Evolutionary conservation across 768 basidiomycete species (phyloP).

Genomic region (Lanmaoa pseudosensibilis): DNA sequence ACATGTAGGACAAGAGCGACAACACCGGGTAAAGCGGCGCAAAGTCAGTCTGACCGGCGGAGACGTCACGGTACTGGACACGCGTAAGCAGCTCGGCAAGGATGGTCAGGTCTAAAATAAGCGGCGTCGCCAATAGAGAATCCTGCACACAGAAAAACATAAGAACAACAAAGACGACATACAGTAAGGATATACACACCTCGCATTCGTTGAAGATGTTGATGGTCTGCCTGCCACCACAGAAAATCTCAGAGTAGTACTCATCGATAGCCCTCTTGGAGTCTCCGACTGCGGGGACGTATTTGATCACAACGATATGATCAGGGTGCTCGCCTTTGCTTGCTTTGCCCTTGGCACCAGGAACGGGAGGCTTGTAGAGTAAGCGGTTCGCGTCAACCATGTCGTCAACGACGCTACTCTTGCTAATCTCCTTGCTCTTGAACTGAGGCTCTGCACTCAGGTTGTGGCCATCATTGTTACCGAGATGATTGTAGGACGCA

Average conservation of each 20-base stretch:
- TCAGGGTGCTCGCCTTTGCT: conserved; percentile 96
- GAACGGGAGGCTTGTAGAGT: conserved; percentile 80
- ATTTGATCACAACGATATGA: conserved; percentile 96
- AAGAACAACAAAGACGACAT: background rate
- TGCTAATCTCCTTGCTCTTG: conserved; percentile 98
- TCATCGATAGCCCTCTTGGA: conserved; percentile 99
- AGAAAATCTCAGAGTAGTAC: conserved; percentile 98
- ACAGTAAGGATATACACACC: conserved; percentile 40
- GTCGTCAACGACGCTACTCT: conserved; percentile 96
- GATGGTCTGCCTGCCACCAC: conserved; percentile 91
- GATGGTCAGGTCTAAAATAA: conserved; percentile 93
- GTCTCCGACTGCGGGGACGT: conserved; percentile 94
- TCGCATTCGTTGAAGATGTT: conserved; percentile 99
- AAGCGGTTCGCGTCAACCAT: conserved; percentile 93
- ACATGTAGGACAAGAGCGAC: conserved; percentile 93
- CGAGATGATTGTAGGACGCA: conserved; percentile 97
- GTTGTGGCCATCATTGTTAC: conserved; percentile 96
- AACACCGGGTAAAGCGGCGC: conserved; percentile 86
- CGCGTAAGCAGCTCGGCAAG: conserved; percentile 93
- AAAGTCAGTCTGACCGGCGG: conserved; percentile 56
- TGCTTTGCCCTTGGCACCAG: conserved; percentile 51
- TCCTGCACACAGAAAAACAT: conserved; percentile 49
- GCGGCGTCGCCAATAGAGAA: conserved; percentile 91
- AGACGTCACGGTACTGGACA: conserved; percentile 75
- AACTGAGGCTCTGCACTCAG: conserved; percentile 90